phyloP scores from a whole-genome alignment of 2,329 filamentous ascomycete genomes.

The Colletotrichum sp. region DNA sequence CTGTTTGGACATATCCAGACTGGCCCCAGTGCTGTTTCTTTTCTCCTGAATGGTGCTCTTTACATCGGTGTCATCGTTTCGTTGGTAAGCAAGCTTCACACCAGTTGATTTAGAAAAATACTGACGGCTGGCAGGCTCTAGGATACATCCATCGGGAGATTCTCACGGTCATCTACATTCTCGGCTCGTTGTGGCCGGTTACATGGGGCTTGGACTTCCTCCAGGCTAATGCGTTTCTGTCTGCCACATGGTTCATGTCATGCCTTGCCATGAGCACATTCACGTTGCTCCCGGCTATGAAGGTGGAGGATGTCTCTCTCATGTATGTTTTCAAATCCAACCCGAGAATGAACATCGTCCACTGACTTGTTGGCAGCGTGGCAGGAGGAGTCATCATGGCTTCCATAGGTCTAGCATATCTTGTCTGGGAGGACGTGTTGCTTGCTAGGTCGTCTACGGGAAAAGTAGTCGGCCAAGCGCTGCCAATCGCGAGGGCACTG shows the following conservation, averaged over 20 bases:
- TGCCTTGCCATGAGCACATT: conserved; percentile 89
- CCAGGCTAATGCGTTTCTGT: conserved; percentile 65
- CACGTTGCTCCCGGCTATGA: conserved; percentile 86
- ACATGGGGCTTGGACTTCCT: conserved; percentile 78
- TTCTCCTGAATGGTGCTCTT: conserved; percentile 66
- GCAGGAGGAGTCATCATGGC: conserved; percentile 82
- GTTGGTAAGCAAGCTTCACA: conserved; percentile 59
- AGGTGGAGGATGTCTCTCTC: conserved; percentile 75
- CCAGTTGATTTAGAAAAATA: not conserved
- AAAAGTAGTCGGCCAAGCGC: not conserved
- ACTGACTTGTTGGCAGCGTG: conserved; percentile 53
- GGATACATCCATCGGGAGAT: conserved; percentile 92
- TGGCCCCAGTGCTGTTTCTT: conserved; percentile 57
- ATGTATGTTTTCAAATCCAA: conserved; percentile 62
- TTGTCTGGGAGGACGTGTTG: conserved; percentile 73
- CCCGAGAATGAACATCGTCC: not conserved
- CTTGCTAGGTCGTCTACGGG: not conserved
- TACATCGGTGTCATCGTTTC: conserved; percentile 82
- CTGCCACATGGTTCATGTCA: conserved; percentile 74
- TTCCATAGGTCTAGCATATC: conserved; percentile 75
- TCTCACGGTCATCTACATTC: conserved; percentile 78
- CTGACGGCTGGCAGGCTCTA: conserved; percentile 67
- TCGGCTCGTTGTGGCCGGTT: conserved; percentile 79
- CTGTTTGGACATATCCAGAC: conserved; percentile 75
- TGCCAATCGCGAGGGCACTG: conserved; percentile 58